A percentile compares a stretch with the other conserved stretches of the same genome.
Evolutionary conservation across 495 filamentous ascomycete species (phyloP).

Genomic region (Aspergillus sparsus): DNA sequence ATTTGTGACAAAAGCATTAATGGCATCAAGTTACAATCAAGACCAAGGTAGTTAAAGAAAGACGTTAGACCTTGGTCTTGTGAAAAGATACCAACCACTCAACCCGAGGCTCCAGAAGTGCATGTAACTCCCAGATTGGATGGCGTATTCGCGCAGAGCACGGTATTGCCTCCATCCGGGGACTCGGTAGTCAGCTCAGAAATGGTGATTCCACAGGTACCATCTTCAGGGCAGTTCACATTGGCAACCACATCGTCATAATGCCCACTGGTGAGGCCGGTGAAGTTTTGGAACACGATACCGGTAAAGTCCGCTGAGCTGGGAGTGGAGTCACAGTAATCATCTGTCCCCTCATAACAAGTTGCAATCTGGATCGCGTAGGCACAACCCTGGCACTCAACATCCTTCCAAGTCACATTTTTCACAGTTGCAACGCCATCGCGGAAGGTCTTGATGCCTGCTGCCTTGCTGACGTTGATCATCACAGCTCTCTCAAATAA

Average conservation of each 20-base stretch:
- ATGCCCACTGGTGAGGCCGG: constrained; percentile 40
- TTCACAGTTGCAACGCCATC: constrained; percentile 37
- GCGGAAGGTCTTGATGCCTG: constrained; percentile 47
- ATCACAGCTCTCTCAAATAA: constrained; percentile 42
- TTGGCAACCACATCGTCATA: constrained; percentile 41
- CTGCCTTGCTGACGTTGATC: constrained; percentile 45
- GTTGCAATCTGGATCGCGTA: constrained; percentile 52
- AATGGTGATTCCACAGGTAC: constrained; percentile 37
- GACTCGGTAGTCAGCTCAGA: constrained; percentile 40
- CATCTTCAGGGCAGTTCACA: constrained; percentile 41
- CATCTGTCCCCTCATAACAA: constrained; percentile 44
- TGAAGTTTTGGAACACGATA: constrained; percentile 39
- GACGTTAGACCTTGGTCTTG: too few species aligned
- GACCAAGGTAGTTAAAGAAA: too few species aligned
- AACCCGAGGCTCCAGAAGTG: too few species aligned
- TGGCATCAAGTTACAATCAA: too few species aligned
- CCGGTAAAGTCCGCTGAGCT: constrained; percentile 37
- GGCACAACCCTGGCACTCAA: constrained; percentile 41
- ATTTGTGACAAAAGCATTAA: too few species aligned
- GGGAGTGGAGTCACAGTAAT: constrained; percentile 41
- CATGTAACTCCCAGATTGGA: too few species aligned
- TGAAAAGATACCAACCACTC: too few species aligned
- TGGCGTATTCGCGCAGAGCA: constrained; percentile 47
- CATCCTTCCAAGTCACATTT: constrained; percentile 44
- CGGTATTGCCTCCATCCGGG: constrained; percentile 34